Evolutionary conservation across 768 basidiomycete species (phyloP), one percentile per base, ranked within the genome.

Genomic region (Amanita thiersii): DNA sequence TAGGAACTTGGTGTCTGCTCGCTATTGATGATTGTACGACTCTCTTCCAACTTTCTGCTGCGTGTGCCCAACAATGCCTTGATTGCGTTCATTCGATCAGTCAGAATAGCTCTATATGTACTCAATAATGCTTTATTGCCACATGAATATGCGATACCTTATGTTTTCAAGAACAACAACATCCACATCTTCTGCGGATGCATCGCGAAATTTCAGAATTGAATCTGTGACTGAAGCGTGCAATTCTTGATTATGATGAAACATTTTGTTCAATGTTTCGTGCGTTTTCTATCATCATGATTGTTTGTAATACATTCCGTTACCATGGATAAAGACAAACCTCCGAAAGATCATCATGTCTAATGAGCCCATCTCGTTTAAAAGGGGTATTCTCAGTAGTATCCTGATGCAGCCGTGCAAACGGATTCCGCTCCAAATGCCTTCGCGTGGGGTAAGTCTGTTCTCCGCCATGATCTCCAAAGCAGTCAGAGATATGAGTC

Each of bases 131-230:
- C 4, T 34, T 28, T 28, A 24, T 23, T 6, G 36, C 14, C 15
- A 20, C 25, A 29, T 24, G 31, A 21, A 17, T 32, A 25, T 6
- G 8, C 50, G 58, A 19, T 43, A 75, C 75, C 63, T 59, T 43
- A 65, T 57, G 2, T 52, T 50, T 20, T 73, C 65, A n/a, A 74
- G 57, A 1, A 61, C 39, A 5, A 63, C 45, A 12, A 73, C 57
- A 28, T 77, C 75, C 37, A 56, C 54, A 3, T 52, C 47, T n/a
- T 57, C 51, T 37, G 60, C 52, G 1, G 39, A 37, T 8, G 52
- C 50, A 37, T 42, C 50, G 43, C 54, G 41, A 20, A 59, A 58
- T 12, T 53, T 44, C 7, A 52, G 37, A 15, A 43, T 48, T 41
- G 63, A 56, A 31, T 60, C 56, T n/a, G 53, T 52, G 3, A 57